Evolutionary conservation across 179 eudicot species (phyloP).

Genomic region (Silene coronaria): DNA sequence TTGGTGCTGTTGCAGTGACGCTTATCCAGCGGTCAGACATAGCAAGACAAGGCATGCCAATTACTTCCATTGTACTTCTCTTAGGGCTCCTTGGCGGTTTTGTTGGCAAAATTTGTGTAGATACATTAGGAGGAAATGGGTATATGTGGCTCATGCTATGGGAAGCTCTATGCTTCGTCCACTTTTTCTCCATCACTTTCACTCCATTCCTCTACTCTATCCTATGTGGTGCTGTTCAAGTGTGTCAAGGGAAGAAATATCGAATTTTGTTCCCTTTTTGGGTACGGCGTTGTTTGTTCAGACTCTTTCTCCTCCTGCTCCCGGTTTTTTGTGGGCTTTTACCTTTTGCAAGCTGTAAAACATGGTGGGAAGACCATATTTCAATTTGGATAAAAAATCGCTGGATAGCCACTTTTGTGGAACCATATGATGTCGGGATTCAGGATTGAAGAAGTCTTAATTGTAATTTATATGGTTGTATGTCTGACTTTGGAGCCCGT

Average conservation of each 20-base stretch:
- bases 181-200: conserved; percentile 51
- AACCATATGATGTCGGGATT: conserved; percentile 2
- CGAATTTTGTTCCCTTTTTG: conserved; percentile 40
- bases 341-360: conserved; percentile 61
- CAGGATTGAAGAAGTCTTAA: conserved; percentile 10
- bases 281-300: conserved; percentile 53
- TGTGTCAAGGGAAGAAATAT: conserved; percentile 23
- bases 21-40: conserved; percentile 60
- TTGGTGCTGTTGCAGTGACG: conserved; percentile 41
- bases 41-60: conserved; percentile 70
- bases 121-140: conserved; percentile 87
- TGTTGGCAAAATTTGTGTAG: conserved; percentile 73
- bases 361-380: conserved; percentile 90
- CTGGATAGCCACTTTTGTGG: conserved; percentile 20
- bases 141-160: conserved; percentile 64
- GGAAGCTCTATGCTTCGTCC: conserved; percentile 58
- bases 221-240: conserved; percentile 58
- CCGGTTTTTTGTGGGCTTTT: conserved; percentile 64
- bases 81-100: conserved; percentile 59
- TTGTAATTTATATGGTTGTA: background rate
- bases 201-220: conserved; percentile 37
- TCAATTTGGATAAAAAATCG: conserved; percentile 28
- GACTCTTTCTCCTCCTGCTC: conserved; percentile 30
- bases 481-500: background rate
- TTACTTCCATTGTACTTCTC: conserved; percentile 65